Percentiles rank a stretch among this genome's conserved stretches.
phyloP scores from a whole-genome alignment of 2,329 filamentous ascomycete genomes.

The Delphinella strobiligena region DNA sequence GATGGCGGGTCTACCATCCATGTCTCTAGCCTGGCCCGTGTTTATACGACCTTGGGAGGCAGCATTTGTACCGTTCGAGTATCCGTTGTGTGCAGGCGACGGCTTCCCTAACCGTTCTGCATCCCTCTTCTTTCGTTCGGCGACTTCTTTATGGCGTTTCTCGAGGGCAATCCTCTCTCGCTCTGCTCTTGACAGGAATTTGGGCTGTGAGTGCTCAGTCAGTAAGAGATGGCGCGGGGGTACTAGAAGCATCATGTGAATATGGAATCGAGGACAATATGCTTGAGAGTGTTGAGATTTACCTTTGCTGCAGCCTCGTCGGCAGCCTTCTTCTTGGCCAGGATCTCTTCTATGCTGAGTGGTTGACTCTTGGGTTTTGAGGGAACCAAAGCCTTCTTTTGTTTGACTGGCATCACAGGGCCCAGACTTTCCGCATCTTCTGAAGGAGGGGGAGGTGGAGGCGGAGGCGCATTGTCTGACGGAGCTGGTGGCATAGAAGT shows the following conservation, averaged over 20 bases:
- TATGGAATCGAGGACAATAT: slow-evolving; percentile 1
- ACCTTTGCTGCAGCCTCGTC: slow-evolving; percentile 69
- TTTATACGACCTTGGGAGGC: slow-evolving; percentile 4
- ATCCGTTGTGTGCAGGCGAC: slow-evolving; percentile 6
- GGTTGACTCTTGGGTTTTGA: slow-evolving; percentile 35
- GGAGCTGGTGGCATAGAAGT: slow-evolving; percentile 13
- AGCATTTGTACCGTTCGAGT: slow-evolving; percentile 8
- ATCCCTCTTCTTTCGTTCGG: slow-evolving; percentile 45
- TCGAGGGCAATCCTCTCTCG: slow-evolving; percentile 70
- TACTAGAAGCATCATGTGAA: slow-evolving; percentile 11
- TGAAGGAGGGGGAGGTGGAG: slow-evolving; percentile 9
- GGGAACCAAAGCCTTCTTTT: slow-evolving; percentile 32
- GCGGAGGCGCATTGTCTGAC: slow-evolving; percentile 4
- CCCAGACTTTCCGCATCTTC: slow-evolving; percentile 3
- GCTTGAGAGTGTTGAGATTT: neutral
- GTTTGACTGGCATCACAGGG: slow-evolving; percentile 22
- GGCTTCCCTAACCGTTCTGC: too few species aligned
- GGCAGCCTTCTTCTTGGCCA: slow-evolving; percentile 74
- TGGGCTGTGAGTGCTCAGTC: slow-evolving; percentile 42
- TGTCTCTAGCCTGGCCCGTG: slow-evolving; percentile 1
- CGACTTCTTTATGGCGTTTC: slow-evolving; percentile 60
- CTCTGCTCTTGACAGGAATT: slow-evolving; percentile 74
- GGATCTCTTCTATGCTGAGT: slow-evolving; percentile 73
- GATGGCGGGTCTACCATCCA: slow-evolving; percentile 24
- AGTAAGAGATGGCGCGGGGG: slow-evolving; percentile 11